Evolutionary conservation across 2,329 filamentous ascomycete genomes (phyloP), one percentile per base, ranked within the genome.

Genomic region (Cyanodermella asteris): DNA sequence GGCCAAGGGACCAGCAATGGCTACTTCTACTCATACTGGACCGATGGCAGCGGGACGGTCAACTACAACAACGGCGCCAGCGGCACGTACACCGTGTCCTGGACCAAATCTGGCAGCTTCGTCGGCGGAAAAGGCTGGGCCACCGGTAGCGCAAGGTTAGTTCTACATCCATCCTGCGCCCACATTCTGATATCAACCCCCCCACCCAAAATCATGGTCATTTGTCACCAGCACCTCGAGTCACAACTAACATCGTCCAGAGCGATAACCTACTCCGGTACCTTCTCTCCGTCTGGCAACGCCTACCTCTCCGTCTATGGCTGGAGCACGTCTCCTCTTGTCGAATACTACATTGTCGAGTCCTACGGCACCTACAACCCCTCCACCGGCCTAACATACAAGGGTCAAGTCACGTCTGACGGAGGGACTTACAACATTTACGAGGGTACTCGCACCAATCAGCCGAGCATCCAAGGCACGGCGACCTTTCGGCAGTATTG

Each of bases 281-380:
- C 42, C 18, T 63, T 53, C 47, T 47, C 38, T 28, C 49, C 54
- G 27, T 47, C 46, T 28, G 56, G 56, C 32, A 61, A 62, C 46
- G 39, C 38, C 13, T 65, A 65, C 38, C 50, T 69, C 10, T 44
- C 61, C 9, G 41, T 67, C n/a, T 67, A 67, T 37, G 62, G 62
- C 22, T 68, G 63, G 60, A 61, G 56, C 2, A 46, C 39, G 11
- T 53, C 50, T 38, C 59, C 59, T 0, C 43, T 63, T n/a, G 48
- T 64, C 38, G 62, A 66, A 35, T 65, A 64, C 46, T 66, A 66
- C 45, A 56, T 67, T 29, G 49, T 65, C 34, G 62, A 67, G 31
- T 42, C 49, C 8, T 58, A 54, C 38, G 58, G 55, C 31, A 51
- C 49, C 20, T 55, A 61, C 37, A 49, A 57, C 22, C 56, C 57